These are phyloP conservation scores for Orobanche coerulescens DNA, from an alignment of 257 asterid species.

Conservation along the genomic window DNA sequence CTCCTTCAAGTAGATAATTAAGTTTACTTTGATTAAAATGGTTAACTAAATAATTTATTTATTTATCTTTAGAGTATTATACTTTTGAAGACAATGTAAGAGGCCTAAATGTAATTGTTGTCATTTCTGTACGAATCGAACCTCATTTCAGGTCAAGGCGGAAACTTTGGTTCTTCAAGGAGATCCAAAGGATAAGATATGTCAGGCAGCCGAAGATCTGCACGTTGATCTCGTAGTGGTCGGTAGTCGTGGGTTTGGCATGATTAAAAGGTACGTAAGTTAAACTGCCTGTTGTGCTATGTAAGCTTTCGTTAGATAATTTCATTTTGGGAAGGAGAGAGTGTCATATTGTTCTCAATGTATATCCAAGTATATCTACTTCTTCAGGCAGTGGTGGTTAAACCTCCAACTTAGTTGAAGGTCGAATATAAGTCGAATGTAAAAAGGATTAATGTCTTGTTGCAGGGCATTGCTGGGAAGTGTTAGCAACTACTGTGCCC, in stretches of 20 bases:
- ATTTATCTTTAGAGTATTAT: background rate
- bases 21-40: no score
- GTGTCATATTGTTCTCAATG: background rate
- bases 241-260: constrained; percentile 73
- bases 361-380: background rate
- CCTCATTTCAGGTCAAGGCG: constrained; percentile 41
- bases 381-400: background rate
- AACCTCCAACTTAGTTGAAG: background rate
- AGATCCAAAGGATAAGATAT: constrained; percentile 64
- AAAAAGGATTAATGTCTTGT: background rate
- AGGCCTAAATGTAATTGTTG: no score
- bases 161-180: constrained; percentile 60
- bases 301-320: background rate
- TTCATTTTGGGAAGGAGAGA: no score
- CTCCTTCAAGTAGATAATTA: no score
- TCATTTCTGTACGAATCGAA: no score
- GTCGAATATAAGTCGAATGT: no score
- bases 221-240: constrained; percentile 55
- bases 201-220: constrained; percentile 54
- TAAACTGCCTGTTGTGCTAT: background rate
- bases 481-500: constrained; percentile 46
- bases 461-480: constrained; percentile 56
- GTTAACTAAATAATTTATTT: background rate
- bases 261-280: constrained; percentile 46
- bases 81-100: no score